Percentiles rank a stretch among this genome's conserved stretches.
Conservation (phyloP, 2,329 filamentous ascomycete genomes). For the Metarhizium sp. region DNA sequence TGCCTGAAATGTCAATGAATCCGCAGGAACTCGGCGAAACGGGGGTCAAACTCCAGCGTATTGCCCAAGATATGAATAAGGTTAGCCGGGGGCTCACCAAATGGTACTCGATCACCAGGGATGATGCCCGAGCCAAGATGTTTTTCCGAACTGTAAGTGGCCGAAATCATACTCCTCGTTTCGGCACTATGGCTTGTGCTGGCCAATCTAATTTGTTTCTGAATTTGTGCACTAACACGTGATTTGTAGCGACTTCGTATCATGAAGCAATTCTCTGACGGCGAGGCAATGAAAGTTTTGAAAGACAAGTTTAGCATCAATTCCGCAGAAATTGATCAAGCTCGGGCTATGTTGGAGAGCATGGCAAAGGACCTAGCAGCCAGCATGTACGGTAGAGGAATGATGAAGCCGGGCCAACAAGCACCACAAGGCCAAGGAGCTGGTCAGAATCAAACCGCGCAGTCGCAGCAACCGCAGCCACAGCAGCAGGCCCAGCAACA, state of each 20-base stretch:
- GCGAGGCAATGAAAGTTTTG: conserved; percentile 33
- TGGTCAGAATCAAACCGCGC: conserved; percentile 18
- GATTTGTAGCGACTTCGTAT: conserved; percentile 40
- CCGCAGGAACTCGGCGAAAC: conserved; percentile 34
- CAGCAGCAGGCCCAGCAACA: conserved; percentile 22
- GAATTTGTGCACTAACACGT: conserved; percentile 20
- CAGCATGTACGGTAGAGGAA: conserved; percentile 18
- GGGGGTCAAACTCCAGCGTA: conserved; percentile 30
- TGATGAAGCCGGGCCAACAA: conserved; percentile 15
- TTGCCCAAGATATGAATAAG: conserved; percentile 32
- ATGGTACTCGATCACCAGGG: conserved; percentile 39
- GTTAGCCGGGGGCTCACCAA: conserved; percentile 33
- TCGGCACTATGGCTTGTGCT: background rate
- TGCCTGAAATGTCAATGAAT: conserved; percentile 37
- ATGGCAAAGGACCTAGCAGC: conserved; percentile 40
- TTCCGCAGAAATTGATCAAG: conserved; percentile 40
- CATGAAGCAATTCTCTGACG: conserved; percentile 42
- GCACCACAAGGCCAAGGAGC: conserved; percentile 16
- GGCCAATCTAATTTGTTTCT: background rate
- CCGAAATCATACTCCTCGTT: background rate
- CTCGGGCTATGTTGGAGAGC: conserved; percentile 36
- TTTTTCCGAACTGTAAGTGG: conserved; percentile 44
- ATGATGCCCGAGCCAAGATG: conserved; percentile 39
- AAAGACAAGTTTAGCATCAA: conserved; percentile 43
- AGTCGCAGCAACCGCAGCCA: conserved; percentile 24